phyloP scores from a whole-genome alignment of 2,329 filamentous ascomycete genomes.

The Aspergillus novofumigatus region DNA sequence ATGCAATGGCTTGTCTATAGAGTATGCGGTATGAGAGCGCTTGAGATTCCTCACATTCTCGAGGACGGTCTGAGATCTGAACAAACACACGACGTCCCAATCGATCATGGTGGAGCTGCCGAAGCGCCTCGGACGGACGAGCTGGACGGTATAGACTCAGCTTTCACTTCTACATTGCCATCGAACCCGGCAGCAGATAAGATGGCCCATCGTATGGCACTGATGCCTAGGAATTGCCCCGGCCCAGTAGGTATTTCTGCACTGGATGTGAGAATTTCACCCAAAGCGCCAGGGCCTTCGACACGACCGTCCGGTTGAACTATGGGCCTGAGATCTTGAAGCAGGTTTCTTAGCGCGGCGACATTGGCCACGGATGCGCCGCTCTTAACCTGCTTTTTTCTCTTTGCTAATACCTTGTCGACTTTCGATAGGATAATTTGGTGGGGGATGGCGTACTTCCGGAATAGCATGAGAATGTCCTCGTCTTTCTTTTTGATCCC shows the following conservation, averaged over 20 bases:
- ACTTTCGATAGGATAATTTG: constrained; percentile 65
- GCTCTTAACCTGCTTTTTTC: constrained; percentile 26
- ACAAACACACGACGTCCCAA: constrained; percentile 3
- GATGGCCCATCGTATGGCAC: constrained; percentile 61
- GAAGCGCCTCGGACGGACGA: neutral
- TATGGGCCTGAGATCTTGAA: constrained; percentile 36
- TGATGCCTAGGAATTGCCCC: constrained; percentile 54
- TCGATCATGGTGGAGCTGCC: constrained; percentile 2
- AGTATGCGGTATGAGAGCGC: neutral
- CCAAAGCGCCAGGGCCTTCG: constrained; percentile 43
- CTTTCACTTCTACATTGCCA: constrained; percentile 26
- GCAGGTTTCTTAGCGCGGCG: constrained; percentile 35
- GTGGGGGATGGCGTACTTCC: constrained; percentile 54
- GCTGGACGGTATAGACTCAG: constrained; percentile 8
- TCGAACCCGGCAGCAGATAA: constrained; percentile 59
- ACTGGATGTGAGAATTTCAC: constrained; percentile 60
- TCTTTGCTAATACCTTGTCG: constrained; percentile 51
- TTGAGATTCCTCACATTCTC: neutral
- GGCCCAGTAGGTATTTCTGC: constrained; percentile 46
- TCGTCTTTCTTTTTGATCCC: constrained; percentile 60
- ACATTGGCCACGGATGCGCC: constrained; percentile 25
- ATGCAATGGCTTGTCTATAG: neutral
- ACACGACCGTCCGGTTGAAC: constrained; percentile 43
- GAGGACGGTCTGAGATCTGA: neutral
- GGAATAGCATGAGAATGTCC: constrained; percentile 54